Evolutionary conservation across 2,329 filamentous ascomycete species (phyloP), one percentile per base, ranked within the genome.

Genomic region (Aspergillus fructus): DNA sequence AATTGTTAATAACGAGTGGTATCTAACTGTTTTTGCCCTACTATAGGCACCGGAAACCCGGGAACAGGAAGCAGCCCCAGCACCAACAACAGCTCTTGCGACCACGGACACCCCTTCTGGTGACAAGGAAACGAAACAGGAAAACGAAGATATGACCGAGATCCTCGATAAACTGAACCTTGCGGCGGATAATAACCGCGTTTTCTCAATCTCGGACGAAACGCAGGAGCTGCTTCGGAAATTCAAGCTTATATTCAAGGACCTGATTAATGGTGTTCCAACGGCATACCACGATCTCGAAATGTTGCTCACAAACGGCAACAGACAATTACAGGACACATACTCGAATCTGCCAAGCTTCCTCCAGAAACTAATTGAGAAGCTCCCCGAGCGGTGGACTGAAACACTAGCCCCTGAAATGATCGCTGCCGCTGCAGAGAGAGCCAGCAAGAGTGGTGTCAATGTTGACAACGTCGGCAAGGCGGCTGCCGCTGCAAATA

Each of bases 281-380:
- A 97, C 93, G 0, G 94, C 94, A 3, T 96, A 96, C 74, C 83
- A 89, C 69, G 94, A 99, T 71, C 87, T 99, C n/a, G 86, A 88
- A 66, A 84, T 82, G 69, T 78, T 88, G 17, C 78, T 88, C 62
- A 85, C 79, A 9, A 84, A 85, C 55, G 84, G 83, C n/a, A 85
- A 87, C 60, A 75, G 79, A n/a, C 82, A 87, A 62, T 73, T 89
- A 17, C 83, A 87, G 67, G 82, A 83, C 62, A 84, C 86, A 59
- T 89, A 85, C 67, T 79, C 81, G 17, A 76, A 86, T 62, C 83
- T 97, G 45, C 93, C 93, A 0, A 80, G 81, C 0, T 90, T 90
- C 63, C 79, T 97, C 39, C 87, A 96, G 78, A 96, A 92, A 72
- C 83, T 97, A 34, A 89, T 97, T 63, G 90, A 90, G 60, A 87